Percentiles rank a stretch among this genome's conserved stretches.
These are phyloP conservation scores for Phialophora chinensis DNA, from an alignment of 2,329 filamentous ascomycete species.

Conservation along the genomic window DNA sequence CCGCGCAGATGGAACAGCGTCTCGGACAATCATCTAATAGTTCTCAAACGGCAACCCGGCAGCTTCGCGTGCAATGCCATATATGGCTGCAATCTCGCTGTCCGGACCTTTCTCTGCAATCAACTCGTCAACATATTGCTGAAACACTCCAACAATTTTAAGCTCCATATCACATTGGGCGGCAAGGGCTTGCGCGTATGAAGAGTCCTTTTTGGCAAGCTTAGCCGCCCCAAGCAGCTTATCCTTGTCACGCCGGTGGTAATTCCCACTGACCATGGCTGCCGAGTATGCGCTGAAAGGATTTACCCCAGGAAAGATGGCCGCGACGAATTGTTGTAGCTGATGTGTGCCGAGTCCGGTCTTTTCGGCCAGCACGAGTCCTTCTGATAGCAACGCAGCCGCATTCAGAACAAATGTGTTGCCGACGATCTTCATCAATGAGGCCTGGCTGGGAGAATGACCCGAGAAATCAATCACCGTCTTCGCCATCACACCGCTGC, in stretches of 20 bases:
- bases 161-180: constrained; percentile 65
- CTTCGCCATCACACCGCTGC: constrained; percentile 72
- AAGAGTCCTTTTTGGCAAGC: constrained; percentile 79
- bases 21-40: background rate
- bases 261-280: constrained; percentile 76
- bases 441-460: constrained; percentile 70
- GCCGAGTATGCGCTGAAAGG: constrained; percentile 75
- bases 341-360: constrained; percentile 72
- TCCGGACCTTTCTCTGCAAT: constrained; percentile 56
- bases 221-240: constrained; percentile 80
- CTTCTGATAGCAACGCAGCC: constrained; percentile 78
- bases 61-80: constrained; percentile 77
- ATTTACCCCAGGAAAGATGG: constrained; percentile 69
- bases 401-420: constrained; percentile 87
- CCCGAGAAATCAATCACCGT: constrained; percentile 72
- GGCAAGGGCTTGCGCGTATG: constrained; percentile 73
- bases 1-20: too few relatives aligned
- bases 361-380: constrained; percentile 79
- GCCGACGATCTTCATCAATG: constrained; percentile 78
- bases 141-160: constrained; percentile 68
- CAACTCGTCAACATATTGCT: constrained; percentile 70
- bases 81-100: constrained; percentile 81
- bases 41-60: constrained; percentile 77
- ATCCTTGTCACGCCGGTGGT: constrained; percentile 66
- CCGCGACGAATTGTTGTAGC: constrained; percentile 72